Evolutionary conservation across 164 flowering plant species (phyloP).

Genomic region (Protea cynaroides): DNA sequence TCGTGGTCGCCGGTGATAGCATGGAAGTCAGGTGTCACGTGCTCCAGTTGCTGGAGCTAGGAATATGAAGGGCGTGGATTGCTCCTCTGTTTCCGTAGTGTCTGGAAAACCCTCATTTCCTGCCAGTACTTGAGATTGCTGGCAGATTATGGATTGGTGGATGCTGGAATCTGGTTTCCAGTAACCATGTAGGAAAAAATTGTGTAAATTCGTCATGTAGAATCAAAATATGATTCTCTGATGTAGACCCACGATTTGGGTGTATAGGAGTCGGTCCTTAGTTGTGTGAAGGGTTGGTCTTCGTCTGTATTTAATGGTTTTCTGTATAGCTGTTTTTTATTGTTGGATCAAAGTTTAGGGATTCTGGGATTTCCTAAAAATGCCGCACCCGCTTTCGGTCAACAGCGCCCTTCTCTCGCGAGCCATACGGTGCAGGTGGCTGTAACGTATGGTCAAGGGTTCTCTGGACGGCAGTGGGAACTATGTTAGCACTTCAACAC

Average conservation of each 20-base stretch:
- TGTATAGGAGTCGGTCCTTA: not conserved
- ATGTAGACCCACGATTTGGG: slow-evolving; percentile 9
- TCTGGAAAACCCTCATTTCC: slow-evolving; percentile 30
- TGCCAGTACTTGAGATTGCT: slow-evolving; percentile 28
- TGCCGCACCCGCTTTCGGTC: too few relatives aligned
- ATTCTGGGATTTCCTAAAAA: too few relatives aligned
- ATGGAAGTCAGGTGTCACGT: slow-evolving; percentile 41
- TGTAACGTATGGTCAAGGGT: too few relatives aligned
- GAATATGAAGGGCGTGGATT: slow-evolving; percentile 31
- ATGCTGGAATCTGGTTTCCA: slow-evolving; percentile 56
- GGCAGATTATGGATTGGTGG: slow-evolving; percentile 36
- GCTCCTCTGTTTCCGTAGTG: slow-evolving; percentile 42
- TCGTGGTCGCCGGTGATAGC: slow-evolving; percentile 60
- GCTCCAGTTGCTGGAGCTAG: slow-evolving; percentile 43
- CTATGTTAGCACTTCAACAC: too few relatives aligned
- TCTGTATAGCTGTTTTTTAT: not conserved
- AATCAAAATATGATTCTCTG: slow-evolving; percentile 20
- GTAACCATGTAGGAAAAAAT: slow-evolving; percentile 33
- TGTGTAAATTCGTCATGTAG: slow-evolving; percentile 8
- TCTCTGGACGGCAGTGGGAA: too few relatives aligned
- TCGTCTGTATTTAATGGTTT: slow-evolving; percentile 6
- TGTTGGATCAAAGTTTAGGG: too few relatives aligned
- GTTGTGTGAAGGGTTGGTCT: not conserved
- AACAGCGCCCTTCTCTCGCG: too few relatives aligned
- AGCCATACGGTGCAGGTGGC: too few relatives aligned